phyloP scores from a whole-genome alignment of 2,329 filamentous ascomycete species.

The Didymella pinodella region DNA sequence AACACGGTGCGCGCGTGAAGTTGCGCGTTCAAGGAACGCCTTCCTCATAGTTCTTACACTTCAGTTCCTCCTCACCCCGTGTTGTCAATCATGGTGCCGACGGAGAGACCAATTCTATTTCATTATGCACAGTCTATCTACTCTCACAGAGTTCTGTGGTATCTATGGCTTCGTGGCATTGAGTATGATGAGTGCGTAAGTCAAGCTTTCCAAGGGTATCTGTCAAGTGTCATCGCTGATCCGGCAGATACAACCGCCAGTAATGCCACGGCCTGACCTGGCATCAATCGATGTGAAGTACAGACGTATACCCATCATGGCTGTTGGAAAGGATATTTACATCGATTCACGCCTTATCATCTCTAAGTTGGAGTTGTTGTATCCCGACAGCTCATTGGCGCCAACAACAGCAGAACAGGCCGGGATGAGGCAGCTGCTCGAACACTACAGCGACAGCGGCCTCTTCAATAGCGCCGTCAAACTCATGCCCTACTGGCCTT shows the following conservation, averaged over 20 bases:
- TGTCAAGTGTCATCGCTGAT: background rate
- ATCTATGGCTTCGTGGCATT: conserved; percentile 71
- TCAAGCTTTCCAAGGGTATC: no score
- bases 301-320: conserved; percentile 47
- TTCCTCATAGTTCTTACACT: background rate
- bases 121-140: conserved; percentile 73
- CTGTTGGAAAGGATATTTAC: conserved; percentile 44
- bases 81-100: background rate
- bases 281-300: conserved; percentile 47
- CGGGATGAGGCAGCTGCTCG: conserved; percentile 64
- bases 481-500: conserved; percentile 65
- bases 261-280: conserved; percentile 45
- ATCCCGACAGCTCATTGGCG: conserved; percentile 26
- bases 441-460: conserved; percentile 63
- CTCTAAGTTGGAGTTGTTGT: conserved; percentile 38
- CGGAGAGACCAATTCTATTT: conserved; percentile 66
- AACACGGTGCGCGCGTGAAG: conserved; percentile 7
- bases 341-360: conserved; percentile 46
- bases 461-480: conserved; percentile 63
- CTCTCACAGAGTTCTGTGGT: conserved; percentile 70
- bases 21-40: background rate
- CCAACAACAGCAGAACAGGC: conserved; percentile 45
- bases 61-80: background rate
- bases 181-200: conserved; percentile 72
- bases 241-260: conserved; percentile 64